phyloP scores from a whole-genome alignment of 257 asterid species.

The Craterostigma plantagineum region DNA sequence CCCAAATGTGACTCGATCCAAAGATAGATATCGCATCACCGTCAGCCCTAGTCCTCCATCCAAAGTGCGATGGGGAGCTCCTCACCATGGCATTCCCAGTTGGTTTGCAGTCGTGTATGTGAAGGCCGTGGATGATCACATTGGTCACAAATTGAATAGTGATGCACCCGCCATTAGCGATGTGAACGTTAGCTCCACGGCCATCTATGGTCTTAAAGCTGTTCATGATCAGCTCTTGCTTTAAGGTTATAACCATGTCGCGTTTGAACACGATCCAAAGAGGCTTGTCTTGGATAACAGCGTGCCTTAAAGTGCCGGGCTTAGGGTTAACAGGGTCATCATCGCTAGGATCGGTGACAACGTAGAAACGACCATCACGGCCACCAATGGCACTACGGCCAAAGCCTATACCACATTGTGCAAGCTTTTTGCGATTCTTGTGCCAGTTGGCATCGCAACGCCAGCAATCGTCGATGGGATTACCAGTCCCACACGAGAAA shows the following conservation, averaged over 20 bases:
- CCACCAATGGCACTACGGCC: conserved; percentile 87
- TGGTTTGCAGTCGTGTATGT: conserved; percentile 61
- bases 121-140: conserved; percentile 62
- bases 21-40: conserved; percentile 76
- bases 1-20: conserved; percentile 81
- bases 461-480: conserved; percentile 66
- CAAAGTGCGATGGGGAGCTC: conserved; percentile 71
- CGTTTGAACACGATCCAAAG: conserved; percentile 44
- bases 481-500: conserved; percentile 28
- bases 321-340: conserved; percentile 53
- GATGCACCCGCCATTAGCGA: conserved; percentile 64
- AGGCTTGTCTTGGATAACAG: conserved; percentile 71
- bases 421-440: conserved; percentile 44
- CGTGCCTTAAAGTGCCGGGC: conserved; percentile 73
- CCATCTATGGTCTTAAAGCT: too few species aligned
- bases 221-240: too few species aligned
- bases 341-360: conserved; percentile 41
- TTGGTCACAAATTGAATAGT: conserved; percentile 59
- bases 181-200: conserved; percentile 24
- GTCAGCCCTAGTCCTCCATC: conserved; percentile 91
- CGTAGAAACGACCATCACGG: conserved; percentile 59
- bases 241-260: too few species aligned
- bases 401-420: conserved; percentile 72
- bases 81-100: conserved; percentile 87
- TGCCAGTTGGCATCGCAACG: conserved; percentile 63